A percentile compares a stretch with the other conserved stretches of the same genome.
Conservation (phyloP, 495 filamentous ascomycete species). For the Aspergillus ostianus region DNA sequence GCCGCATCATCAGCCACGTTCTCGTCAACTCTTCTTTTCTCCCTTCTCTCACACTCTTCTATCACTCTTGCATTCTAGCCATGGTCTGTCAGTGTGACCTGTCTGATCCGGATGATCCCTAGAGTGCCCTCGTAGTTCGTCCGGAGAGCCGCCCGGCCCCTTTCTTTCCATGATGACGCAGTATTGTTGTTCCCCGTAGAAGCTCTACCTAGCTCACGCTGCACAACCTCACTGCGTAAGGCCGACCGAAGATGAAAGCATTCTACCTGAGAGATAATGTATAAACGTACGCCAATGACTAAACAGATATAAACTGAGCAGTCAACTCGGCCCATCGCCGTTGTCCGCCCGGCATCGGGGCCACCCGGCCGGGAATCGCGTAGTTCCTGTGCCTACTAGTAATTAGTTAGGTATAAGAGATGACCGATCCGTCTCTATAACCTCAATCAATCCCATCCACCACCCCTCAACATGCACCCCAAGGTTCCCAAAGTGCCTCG, state of each 20-base stretch:
- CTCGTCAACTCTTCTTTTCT: neutral
- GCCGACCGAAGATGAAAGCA: too few relatives aligned
- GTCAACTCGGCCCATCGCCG: constrained; percentile 2
- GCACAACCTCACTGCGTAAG: too few relatives aligned
- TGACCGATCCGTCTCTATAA: constrained; percentile 1
- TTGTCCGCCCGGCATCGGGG: constrained; percentile 22
- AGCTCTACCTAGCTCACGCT: too few relatives aligned
- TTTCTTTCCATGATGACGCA: too few relatives aligned
- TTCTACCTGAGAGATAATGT: too few relatives aligned
- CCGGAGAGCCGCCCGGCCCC: too few relatives aligned
- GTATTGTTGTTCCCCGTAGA: too few relatives aligned
- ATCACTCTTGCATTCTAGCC: too few relatives aligned
- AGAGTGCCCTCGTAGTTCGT: neutral
- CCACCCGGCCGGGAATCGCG: constrained; percentile 8
- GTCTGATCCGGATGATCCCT: neutral
- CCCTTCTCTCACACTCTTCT: neutral
- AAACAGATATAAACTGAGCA: neutral
- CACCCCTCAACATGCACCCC: neutral
- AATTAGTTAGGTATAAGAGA: too few relatives aligned
- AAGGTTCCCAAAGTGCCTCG: constrained; percentile 30
- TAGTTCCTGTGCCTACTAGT: too few relatives aligned
- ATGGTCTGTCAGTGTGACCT: neutral
- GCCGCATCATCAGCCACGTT: too few relatives aligned
- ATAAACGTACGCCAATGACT: neutral
- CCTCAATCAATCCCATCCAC: neutral